A percentile compares a stretch with the other conserved stretches of the same genome.
phyloP scores from a whole-genome alignment of 352 stramenopile genomes.

The Pythium phragmiticola region DNA sequence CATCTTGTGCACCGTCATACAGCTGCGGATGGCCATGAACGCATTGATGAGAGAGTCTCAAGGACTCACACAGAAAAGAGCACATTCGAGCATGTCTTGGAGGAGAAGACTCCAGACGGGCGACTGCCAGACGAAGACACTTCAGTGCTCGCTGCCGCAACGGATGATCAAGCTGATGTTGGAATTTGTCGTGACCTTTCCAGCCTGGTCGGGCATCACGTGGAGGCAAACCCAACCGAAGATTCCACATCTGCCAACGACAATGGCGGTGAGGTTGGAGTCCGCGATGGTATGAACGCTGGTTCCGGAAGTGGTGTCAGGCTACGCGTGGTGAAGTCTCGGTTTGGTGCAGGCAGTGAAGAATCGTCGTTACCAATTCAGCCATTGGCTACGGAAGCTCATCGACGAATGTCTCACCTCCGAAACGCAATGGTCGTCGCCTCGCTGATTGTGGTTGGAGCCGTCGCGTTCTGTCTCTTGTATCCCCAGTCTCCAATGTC shows the following conservation, averaged over 20 bases:
- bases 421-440: background rate
- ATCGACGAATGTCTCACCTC: background rate
- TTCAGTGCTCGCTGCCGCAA: background rate
- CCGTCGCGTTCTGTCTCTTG: background rate
- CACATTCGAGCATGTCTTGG: background rate
- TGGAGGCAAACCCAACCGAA: background rate
- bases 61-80: background rate
- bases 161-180: background rate
- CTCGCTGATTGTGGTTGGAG: background rate
- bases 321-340: slow-evolving; percentile 8
- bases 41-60: background rate
- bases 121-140: background rate
- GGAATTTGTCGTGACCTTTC: background rate
- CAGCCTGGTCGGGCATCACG: background rate
- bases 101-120: background rate
- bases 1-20: slow-evolving; percentile 6
- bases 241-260: background rate
- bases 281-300: background rate
- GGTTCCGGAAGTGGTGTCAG: background rate
- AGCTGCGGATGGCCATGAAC: background rate
- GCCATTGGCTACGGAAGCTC: background rate
- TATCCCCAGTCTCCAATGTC: slow-evolving; percentile 17
- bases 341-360: background rate
- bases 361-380: background rate
- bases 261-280: no score